Percentiles rank a stretch among this genome's conserved stretches.
These are phyloP conservation scores for Ogataea trehaloabstinens DNA, from an alignment of 805 yeast genomes.

Conservation along the genomic window DNA sequence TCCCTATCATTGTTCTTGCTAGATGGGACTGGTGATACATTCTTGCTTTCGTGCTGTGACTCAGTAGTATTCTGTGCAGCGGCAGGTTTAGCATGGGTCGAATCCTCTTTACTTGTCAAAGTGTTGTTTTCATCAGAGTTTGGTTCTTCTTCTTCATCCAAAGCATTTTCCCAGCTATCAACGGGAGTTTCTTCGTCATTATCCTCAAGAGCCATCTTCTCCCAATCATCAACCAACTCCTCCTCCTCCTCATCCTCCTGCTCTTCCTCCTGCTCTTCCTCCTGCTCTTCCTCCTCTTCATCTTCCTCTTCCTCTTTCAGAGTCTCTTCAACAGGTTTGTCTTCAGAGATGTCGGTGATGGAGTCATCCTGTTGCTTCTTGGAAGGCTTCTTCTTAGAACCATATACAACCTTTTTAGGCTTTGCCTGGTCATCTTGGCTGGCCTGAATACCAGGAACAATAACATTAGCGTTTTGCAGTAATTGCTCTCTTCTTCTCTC, in stretches of 20 bases:
- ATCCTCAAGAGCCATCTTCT: slow-evolving; percentile 59
- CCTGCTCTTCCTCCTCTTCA: slow-evolving; percentile 49
- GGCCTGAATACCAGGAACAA: slow-evolving; percentile 67
- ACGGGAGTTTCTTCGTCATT: slow-evolving; percentile 49
- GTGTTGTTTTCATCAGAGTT: not conserved
- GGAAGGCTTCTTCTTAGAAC: slow-evolving; percentile 62
- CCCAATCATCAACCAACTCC: slow-evolving; percentile 84
- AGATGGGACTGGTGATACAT: slow-evolving; percentile 10
- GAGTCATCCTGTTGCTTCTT: slow-evolving; percentile 33
- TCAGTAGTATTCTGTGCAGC: slow-evolving; percentile 10
- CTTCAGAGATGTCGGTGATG: slow-evolving; percentile 28
- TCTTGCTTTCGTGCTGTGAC: not conserved
- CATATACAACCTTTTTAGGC: slow-evolving; percentile 68
- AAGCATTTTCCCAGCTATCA: slow-evolving; percentile 51
- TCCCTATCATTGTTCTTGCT: slow-evolving; percentile 20
- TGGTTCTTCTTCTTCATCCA: slow-evolving; percentile 30
- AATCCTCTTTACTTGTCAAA: not conserved
- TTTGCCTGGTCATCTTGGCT: slow-evolving; percentile 29
- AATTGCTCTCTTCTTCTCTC: slow-evolving; percentile 89
- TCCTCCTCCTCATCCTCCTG: slow-evolving; percentile 43
- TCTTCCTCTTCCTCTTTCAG: slow-evolving; percentile 47
- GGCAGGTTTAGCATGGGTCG: not conserved
- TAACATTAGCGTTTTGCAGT: slow-evolving; percentile 67
- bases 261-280: slow-evolving; percentile 19
- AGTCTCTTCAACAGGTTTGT: slow-evolving; percentile 21